A percentile compares a stretch with the other conserved stretches of the same genome.
phyloP scores from a whole-genome alignment of 768 basidiomycete species.

The Trametes coccinea region DNA sequence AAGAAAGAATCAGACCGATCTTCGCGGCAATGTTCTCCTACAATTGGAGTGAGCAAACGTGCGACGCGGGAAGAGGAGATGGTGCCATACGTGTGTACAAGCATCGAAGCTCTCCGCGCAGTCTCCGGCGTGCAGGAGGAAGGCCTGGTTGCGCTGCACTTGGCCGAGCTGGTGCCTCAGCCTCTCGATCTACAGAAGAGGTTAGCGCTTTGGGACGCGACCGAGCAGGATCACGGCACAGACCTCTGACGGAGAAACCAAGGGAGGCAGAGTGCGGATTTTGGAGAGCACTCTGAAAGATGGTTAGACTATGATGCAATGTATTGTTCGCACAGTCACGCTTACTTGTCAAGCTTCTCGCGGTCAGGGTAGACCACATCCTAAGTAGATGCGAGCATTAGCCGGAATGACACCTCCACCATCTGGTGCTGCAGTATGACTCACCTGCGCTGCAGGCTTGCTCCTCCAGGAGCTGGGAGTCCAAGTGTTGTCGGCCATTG shows the following conservation, averaged over 20 bases:
- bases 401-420: background rate
- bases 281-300: constrained; percentile 69
- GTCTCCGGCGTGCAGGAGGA: constrained; percentile 95
- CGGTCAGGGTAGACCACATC: constrained; percentile 72
- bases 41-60: background rate
- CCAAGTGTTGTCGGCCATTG: constrained; percentile 45
- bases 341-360: constrained; percentile 54
- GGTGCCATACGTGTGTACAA: constrained; percentile 62
- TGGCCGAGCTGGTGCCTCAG: constrained; percentile 76
- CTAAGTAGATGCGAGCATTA: constrained; percentile 35
- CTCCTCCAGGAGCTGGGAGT: constrained; percentile 77
- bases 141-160: constrained; percentile 86
- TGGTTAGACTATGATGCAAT: background rate
- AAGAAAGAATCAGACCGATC: constrained; percentile 89
- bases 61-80: background rate
- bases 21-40: constrained; percentile 87
- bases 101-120: constrained; percentile 96
- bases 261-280: constrained; percentile 76
- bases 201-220: too few relatives aligned
- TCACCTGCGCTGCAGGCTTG: constrained; percentile 76
- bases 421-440: background rate
- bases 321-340: background rate
- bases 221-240: constrained; percentile 16
- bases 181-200: constrained; percentile 66
- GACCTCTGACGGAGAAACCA: constrained; percentile 94